Percentiles rank a stretch among this genome's conserved stretches.
Evolutionary conservation across 2,329 filamentous ascomycete genomes (phyloP).

Genomic region (Metarhizium robertsii): DNA sequence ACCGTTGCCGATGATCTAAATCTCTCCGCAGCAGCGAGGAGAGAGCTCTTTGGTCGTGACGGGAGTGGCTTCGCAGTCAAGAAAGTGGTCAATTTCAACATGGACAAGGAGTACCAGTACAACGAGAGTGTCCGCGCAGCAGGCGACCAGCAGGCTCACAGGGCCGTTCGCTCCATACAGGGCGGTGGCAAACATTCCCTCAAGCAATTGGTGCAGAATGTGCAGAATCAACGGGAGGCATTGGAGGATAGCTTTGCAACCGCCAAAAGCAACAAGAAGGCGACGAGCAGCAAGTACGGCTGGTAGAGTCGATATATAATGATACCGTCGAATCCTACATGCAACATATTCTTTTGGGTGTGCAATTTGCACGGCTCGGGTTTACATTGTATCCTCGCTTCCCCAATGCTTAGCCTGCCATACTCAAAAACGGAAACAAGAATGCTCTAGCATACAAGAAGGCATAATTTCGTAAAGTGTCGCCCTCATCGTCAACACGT

Average conservation of each 20-base stretch:
- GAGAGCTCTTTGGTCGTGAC: conserved; percentile 75
- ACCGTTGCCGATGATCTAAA: conserved; percentile 69
- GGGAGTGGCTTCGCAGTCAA: conserved; percentile 31
- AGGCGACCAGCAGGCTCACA: conserved; percentile 65
- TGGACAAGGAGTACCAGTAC: conserved; percentile 74
- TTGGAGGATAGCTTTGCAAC: conserved; percentile 86
- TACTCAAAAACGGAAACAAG: neutral
- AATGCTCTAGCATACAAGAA: neutral
- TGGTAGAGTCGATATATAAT: conserved; percentile 38
- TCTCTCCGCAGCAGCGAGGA: conserved; percentile 64
- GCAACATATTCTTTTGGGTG: neutral
- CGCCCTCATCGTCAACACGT: conserved; percentile 30
- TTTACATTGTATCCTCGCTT: neutral
- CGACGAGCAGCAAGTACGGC: conserved; percentile 76
- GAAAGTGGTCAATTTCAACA: conserved; percentile 80
- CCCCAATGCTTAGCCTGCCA: neutral
- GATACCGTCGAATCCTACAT: too few species aligned
- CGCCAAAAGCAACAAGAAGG: conserved; percentile 68
- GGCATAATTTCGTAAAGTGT: neutral
- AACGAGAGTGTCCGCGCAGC: conserved; percentile 69
- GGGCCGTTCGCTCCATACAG: conserved; percentile 76
- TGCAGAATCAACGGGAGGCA: conserved; percentile 72
- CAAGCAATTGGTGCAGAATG: conserved; percentile 77
- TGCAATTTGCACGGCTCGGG: neutral
- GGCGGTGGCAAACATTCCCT: conserved; percentile 73